Base-by-base conservation (phyloP, 306 rosid genomes). In the Oemleria cerasiformis region DNA sequence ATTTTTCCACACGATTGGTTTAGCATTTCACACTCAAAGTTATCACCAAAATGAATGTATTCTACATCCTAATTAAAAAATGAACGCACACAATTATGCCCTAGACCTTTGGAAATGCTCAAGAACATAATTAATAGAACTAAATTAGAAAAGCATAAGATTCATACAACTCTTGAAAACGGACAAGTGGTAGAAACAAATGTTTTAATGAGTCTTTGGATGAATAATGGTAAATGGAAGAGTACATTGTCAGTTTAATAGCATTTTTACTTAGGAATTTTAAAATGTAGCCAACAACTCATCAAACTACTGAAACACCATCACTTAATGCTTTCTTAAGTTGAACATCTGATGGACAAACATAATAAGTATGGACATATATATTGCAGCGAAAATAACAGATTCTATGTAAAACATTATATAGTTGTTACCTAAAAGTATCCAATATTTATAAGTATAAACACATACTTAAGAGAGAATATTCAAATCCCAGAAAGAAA, bases 1-100 rank as follows among this genome's bases (percentile, higher is more conserved):
- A 49, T 51, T 68, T 51, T n/a, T n/a, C 54, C 82, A 71, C 41
- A 65, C 79, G 73, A 39, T 73, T 2, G 20, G 12, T 68, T 67
- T 53, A 82, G 75, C 38, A 39, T 53, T 59, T 75, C 15, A n/a
- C 8, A 38, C n/a, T 39, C 36, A 39, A 36, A 48, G 64, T 25
- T 36, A 58, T 45, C 48, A 63, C 42, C 67, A 13, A 54, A 38
- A 39, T 43, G 8, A 49, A 60, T 53, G 39, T 16, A 36, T 41
- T 9, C 55, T 56, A 49, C 23, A 41, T n/a, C 5, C 41, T 45
- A 23, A 44, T 34, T 43, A 42, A 36, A 63, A 57, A 67, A 59
- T 63, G 42, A 55, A 53, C 38, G 34, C 7, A 71, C 53, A 42
- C 14, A 56, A 50, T 14, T 36, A 10, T 25, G 70, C 65, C 21